A percentile compares a stretch with the other conserved stretches of the same genome.
Evolutionary conservation across 805 yeast species (phyloP).

Genomic region (Monosporozyma unispora): DNA sequence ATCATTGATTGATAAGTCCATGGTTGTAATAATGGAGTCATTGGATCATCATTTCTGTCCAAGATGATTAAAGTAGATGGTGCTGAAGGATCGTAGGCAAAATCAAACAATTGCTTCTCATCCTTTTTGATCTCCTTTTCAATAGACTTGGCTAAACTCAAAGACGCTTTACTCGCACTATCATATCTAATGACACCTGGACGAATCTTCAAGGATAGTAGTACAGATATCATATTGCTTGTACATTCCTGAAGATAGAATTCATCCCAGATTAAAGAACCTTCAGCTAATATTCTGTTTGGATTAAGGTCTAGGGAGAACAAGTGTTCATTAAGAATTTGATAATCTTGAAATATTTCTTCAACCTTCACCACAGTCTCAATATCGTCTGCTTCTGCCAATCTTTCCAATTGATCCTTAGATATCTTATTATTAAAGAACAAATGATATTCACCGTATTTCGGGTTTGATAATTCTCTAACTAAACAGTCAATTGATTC

Average conservation of each 20-base stretch:
- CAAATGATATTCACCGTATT: constrained; percentile 67
- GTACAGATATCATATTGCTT: constrained; percentile 20
- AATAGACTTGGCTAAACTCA: constrained; percentile 61
- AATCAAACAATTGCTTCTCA: constrained; percentile 57
- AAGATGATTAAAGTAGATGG: constrained; percentile 67
- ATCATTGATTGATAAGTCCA: constrained; percentile 99
- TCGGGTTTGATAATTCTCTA: constrained; percentile 68
- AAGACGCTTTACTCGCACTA: constrained; percentile 52
- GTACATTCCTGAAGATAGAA: constrained; percentile 17
- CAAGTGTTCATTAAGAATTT: constrained; percentile 61
- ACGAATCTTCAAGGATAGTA: constrained; percentile 59
- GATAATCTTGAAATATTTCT: constrained; percentile 80
- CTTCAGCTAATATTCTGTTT: constrained; percentile 16
- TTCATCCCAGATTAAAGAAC: constrained; percentile 24
- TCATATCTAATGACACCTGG: constrained; percentile 72
- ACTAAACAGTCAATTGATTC: constrained; percentile 52
- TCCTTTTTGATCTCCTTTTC: constrained; percentile 47
- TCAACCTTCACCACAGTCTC: constrained; percentile 70
- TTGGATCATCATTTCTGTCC: constrained; percentile 84
- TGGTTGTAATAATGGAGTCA: constrained; percentile 85
- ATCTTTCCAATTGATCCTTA: constrained; percentile 70
- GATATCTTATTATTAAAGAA: constrained; percentile 69
- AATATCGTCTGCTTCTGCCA: constrained; percentile 85
- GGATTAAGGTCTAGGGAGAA: constrained; percentile 37
- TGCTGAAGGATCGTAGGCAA: constrained; percentile 34